These are phyloP conservation scores for Colletotrichum falcatum DNA, from an alignment of 2,329 filamentous ascomycete species.

Conservation along the genomic window DNA sequence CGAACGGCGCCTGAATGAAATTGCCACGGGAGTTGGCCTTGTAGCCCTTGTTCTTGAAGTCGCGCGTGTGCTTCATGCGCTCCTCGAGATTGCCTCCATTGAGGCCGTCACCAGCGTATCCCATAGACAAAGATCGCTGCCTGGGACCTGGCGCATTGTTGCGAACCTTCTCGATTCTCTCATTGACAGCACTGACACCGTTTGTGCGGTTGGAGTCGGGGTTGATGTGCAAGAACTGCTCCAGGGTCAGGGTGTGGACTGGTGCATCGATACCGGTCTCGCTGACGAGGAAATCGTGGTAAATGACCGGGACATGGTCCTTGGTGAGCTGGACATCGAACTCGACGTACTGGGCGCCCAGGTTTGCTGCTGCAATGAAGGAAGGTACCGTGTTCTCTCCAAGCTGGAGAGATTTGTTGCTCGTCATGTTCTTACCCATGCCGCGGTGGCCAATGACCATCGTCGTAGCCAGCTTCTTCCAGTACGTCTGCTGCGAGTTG, in stretches of 20 bases:
- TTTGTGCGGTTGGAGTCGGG: constrained; percentile 53
- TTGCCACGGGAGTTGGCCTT: constrained; percentile 95
- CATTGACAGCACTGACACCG: constrained; percentile 45
- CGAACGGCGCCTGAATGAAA: constrained; percentile 96
- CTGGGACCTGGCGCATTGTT: constrained; percentile 49
- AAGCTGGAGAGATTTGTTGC: constrained; percentile 88
- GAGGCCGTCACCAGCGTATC: constrained; percentile 57
- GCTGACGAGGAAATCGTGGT: constrained; percentile 97
- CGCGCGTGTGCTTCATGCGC: constrained; percentile 96
- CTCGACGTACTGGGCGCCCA: constrained; percentile 82
- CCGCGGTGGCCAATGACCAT: constrained; percentile 83
- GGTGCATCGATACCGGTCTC: constrained; percentile 98
- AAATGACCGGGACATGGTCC: constrained; percentile 97
- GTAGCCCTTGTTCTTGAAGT: constrained; percentile 94
- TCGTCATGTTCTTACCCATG: constrained; percentile 88
- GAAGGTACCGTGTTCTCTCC: constrained; percentile 97
- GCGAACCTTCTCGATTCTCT: constrained; percentile 47
- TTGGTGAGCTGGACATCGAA: constrained; percentile 98
- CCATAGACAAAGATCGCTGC: constrained; percentile 68
- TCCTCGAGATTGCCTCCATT: constrained; percentile 67
- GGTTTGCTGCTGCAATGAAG: constrained; percentile 94
- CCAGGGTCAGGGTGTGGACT: constrained; percentile 92
- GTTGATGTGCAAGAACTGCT: constrained; percentile 94
- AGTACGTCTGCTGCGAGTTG: constrained; percentile 92
- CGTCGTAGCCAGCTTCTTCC: constrained; percentile 90